Conservation (phyloP, 129 eudicot species). For the Mikania micrantha region DNA sequence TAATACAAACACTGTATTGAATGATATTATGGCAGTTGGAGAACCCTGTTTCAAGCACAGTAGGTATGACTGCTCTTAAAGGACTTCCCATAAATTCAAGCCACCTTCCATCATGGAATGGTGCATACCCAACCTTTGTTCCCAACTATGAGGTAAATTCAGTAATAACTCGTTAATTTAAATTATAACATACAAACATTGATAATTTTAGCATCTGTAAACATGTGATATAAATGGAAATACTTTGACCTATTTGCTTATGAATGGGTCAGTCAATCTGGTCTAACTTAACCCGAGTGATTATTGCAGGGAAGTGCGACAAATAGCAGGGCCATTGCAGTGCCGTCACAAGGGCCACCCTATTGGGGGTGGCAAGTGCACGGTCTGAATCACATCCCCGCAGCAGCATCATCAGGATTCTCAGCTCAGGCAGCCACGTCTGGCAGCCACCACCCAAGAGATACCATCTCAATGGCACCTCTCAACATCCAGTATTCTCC, state of each 20-base stretch:
- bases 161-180: not conserved
- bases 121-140: conserved; percentile 33
- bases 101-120: conserved; percentile 31
- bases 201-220: not conserved
- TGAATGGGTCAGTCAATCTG: not conserved
- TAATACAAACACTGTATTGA: not conserved
- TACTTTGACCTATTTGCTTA: not conserved
- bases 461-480: conserved; percentile 23
- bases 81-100: conserved; percentile 40
- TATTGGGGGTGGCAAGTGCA: conserved; percentile 53
- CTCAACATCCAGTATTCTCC: conserved; percentile 28
- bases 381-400: conserved; percentile 35
- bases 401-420: conserved; percentile 98
- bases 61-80: conserved; percentile 22
- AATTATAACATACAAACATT: not conserved
- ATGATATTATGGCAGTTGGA: conserved; percentile 30
- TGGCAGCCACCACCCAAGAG: conserved; percentile 25
- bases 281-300: not conserved
- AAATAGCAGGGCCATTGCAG: conserved; percentile 25
- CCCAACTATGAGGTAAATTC: conserved; percentile 43
- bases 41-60: conserved; percentile 30
- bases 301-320: conserved; percentile 37
- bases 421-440: conserved; percentile 42
- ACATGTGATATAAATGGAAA: not conserved
- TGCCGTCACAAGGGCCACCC: conserved; percentile 38